Percentiles rank a stretch among this genome's conserved stretches.
Conservation (phyloP, 495 filamentous ascomycete species). For the Neurospora africana region DNA sequence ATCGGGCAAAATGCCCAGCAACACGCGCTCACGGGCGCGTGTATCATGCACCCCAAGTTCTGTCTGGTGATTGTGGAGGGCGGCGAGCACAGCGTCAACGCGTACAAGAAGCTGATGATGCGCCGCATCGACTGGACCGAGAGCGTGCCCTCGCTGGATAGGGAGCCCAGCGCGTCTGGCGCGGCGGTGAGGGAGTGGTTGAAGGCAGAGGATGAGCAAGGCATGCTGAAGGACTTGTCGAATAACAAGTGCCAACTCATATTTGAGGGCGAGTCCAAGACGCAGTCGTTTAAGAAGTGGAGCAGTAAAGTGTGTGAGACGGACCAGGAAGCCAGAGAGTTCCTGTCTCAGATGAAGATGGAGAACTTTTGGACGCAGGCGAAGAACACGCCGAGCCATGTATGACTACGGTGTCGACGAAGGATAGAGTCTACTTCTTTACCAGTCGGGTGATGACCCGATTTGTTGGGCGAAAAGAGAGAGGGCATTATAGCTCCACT, state of each 20-base stretch:
- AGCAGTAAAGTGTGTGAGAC: slow-evolving; percentile 76
- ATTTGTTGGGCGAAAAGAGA: background rate
- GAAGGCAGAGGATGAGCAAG: slow-evolving; percentile 66
- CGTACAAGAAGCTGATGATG: slow-evolving; percentile 79
- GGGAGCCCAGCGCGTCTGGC: slow-evolving; percentile 28
- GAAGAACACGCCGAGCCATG: slow-evolving; percentile 38
- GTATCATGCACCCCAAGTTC: slow-evolving; percentile 79
- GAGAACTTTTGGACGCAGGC: slow-evolving; percentile 95
- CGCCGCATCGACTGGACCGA: slow-evolving; percentile 93
- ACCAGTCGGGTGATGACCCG: background rate
- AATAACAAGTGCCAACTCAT: slow-evolving; percentile 70
- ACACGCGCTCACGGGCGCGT: slow-evolving; percentile 71
- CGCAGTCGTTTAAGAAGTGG: slow-evolving; percentile 74
- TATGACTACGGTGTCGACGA: background rate
- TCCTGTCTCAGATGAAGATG: slow-evolving; percentile 69
- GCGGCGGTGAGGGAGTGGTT: slow-evolving; percentile 57
- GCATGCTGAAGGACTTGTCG: slow-evolving; percentile 67
- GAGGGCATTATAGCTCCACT: background rate
- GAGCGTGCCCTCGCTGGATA: slow-evolving; percentile 58
- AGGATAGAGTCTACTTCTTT: background rate
- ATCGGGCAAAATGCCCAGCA: slow-evolving; percentile 87
- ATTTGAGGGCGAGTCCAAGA: slow-evolving; percentile 79
- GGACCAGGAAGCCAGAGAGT: slow-evolving; percentile 76
- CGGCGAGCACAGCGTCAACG: slow-evolving; percentile 64
- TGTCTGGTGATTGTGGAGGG: slow-evolving; percentile 88